Conservation (phyloP, 495 filamentous ascomycete species). For the Lepraria neglecta region DNA sequence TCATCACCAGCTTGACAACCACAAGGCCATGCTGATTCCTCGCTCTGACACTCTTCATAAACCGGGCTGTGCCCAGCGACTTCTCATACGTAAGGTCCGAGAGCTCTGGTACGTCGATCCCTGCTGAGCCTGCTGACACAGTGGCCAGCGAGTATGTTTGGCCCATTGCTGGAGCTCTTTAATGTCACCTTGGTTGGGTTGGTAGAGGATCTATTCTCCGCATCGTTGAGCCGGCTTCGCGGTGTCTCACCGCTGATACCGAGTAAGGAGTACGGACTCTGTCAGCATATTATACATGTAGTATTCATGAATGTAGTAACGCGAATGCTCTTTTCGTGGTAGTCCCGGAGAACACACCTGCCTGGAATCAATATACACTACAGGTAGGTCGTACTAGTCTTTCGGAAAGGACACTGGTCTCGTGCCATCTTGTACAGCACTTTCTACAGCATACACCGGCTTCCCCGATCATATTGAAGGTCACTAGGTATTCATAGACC, state of each 20-base stretch:
- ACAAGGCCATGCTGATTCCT: constrained; percentile 83
- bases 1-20: constrained; percentile 89
- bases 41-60: constrained; percentile 94
- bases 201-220: background rate
- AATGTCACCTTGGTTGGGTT: constrained; percentile 8
- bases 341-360: background rate
- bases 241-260: background rate
- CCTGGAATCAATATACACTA: background rate
- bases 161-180: constrained; percentile 57
- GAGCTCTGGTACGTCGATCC: constrained; percentile 90
- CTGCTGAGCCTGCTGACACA: constrained; percentile 80
- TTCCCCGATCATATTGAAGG: too few relatives aligned
- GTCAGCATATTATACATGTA: background rate
- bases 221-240: constrained; percentile 8
- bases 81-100: constrained; percentile 85
- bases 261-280: too few relatives aligned
- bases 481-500: too few relatives aligned
- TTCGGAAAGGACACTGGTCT: background rate
- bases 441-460: too few relatives aligned
- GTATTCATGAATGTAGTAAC: background rate
- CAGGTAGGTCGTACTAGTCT: background rate
- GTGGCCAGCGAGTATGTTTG: constrained; percentile 92
- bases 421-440: background rate
- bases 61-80: constrained; percentile 85
- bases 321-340: too few relatives aligned